Conservation (phyloP, 139 green algal genomes). For the Coccomyxa sp. region DNA sequence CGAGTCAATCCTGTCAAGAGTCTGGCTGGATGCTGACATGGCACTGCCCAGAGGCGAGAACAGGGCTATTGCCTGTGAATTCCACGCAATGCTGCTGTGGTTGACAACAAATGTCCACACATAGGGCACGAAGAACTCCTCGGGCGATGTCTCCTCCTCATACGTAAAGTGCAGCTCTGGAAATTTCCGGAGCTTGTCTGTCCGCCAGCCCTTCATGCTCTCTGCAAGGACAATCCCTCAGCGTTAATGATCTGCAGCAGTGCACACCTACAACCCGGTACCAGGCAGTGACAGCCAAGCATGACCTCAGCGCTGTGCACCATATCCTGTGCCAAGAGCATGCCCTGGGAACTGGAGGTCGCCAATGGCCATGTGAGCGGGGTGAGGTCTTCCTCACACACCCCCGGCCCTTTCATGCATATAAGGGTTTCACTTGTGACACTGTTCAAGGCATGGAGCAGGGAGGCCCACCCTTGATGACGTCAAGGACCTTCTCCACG, state of each 20-base stretch:
- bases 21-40: not conserved
- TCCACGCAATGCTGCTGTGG: constrained; percentile 10
- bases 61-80: constrained; percentile 19
- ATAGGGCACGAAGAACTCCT: constrained; percentile 76
- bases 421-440: too few species aligned
- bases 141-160: constrained; percentile 58
- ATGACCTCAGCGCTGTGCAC: too few species aligned
- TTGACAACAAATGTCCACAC: constrained; percentile 41
- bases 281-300: too few species aligned
- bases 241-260: too few species aligned
- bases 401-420: too few species aligned
- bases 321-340: too few species aligned
- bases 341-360: too few species aligned
- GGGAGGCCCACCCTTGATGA: constrained; percentile 30
- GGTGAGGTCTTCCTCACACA: too few species aligned
- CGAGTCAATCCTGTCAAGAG: too few species aligned
- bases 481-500: constrained; percentile 31
- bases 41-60: constrained; percentile 20
- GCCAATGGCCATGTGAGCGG: too few species aligned
- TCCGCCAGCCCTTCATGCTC: constrained; percentile 37
- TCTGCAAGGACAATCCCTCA: not conserved
- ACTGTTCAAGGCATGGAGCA: too few species aligned
- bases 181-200: constrained; percentile 40
- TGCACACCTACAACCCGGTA: too few species aligned
- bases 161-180: constrained; percentile 68